Evolutionary conservation across 768 basidiomycete species (phyloP), one percentile per base, ranked within the genome.

Genomic region (Auriscalpium vulgare): DNA sequence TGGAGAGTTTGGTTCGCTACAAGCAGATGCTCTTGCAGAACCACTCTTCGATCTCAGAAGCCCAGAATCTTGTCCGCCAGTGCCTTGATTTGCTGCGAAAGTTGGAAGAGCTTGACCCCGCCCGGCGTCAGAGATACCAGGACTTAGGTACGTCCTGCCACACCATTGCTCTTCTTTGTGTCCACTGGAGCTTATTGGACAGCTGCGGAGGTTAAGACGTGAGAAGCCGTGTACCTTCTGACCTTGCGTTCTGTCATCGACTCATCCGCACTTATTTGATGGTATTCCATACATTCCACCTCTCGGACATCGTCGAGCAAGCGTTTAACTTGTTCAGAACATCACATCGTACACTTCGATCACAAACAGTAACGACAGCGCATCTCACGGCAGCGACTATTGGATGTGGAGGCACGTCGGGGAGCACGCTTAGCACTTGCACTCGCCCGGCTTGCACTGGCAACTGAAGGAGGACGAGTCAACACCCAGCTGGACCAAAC

Each of bases 1-100:
- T 97, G 78, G 93, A 95, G 64, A 91, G 91, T 0, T 77, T 97
- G 38, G 84, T 93, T 1, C 80, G 89, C 63, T 97, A 97, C 71
- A 86, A 86, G 65, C 76, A 74, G 29, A 69, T 92, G n/a, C 69
- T 92, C 29, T 57, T 88, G n/a, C 70, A 68, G 53, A 75, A 81
- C 36, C 73, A 81, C 59, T 54, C 71, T 2, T 61, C 67, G 10
- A 58, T 72, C 21, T 65, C 63, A n/a, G 62, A 66, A 1, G 66
- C 56, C 1, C 36, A 57, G 7, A 50, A 53, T 4, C 61, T 82
- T 56, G 69, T 60, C 29, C 64, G 71, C 13, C 78, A 80, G 14
- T 83, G 84, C 65, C 61, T 74, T 1, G 57, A 67, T n/a, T 70
- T 88, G 44, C 75, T 87, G 49, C 59, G 61, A n/a, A 75, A 78